Conservation (phyloP, 2,329 filamentous ascomycete species). For the Bipolaris sorokiniana region DNA sequence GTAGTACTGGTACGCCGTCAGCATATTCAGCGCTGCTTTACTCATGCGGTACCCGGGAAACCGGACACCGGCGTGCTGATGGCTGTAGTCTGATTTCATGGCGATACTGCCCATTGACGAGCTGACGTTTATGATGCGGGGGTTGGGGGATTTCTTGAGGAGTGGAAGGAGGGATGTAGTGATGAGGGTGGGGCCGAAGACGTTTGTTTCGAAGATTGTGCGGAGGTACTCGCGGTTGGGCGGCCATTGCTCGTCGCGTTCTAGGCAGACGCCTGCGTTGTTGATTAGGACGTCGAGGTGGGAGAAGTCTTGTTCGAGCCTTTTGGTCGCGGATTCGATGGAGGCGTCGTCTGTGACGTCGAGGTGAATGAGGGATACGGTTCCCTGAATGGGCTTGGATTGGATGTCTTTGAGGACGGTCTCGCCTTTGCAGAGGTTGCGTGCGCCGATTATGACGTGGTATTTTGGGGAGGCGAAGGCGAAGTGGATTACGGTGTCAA, state of each 20-base stretch:
- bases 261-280: constrained; percentile 70
- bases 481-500: constrained; percentile 41
- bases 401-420: constrained; percentile 39
- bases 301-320: constrained; percentile 35
- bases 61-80: constrained; percentile 2
- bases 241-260: constrained; percentile 13
- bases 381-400: constrained; percentile 33
- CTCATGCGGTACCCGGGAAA: constrained; percentile 42
- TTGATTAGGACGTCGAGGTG: constrained; percentile 83
- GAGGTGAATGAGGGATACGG: constrained; percentile 42
- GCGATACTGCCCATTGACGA: constrained; percentile 43
- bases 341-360: constrained; percentile 46
- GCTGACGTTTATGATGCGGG: constrained; percentile 47
- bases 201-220: constrained; percentile 46
- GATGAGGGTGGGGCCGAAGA: constrained; percentile 44
- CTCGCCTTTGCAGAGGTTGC: constrained; percentile 41
- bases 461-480: constrained; percentile 35
- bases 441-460: constrained; percentile 48
- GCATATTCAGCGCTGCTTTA: constrained; percentile 48
- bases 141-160: constrained; percentile 37
- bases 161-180: constrained; percentile 44
- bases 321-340: constrained; percentile 44
- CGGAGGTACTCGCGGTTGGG: constrained; percentile 27
- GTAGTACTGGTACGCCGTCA: constrained; percentile 48
- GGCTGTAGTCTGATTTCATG: constrained; percentile 22